Conservation (phyloP, 2,329 filamentous ascomycete genomes). For the Thelonectria discophora region DNA sequence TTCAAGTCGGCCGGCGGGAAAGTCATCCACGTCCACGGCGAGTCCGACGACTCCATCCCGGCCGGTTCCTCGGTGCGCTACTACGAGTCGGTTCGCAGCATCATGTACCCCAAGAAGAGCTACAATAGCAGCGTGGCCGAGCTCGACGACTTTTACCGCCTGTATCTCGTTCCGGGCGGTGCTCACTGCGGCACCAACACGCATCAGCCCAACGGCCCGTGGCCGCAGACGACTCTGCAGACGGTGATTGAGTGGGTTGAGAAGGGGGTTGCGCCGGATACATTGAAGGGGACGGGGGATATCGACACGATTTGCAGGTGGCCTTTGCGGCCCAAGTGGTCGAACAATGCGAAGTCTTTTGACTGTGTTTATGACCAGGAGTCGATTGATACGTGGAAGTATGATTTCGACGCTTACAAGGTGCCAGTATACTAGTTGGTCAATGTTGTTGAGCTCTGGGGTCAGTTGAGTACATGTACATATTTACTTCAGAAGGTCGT, state of each 20-base stretch:
- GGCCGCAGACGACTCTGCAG: constrained; percentile 55
- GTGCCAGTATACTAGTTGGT: constrained; percentile 18
- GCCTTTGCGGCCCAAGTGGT: constrained; percentile 53
- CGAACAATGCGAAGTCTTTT: constrained; percentile 3
- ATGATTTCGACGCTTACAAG: constrained; percentile 32
- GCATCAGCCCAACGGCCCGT: constrained; percentile 51
- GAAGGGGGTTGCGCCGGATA: constrained; percentile 54
- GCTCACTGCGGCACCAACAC: constrained; percentile 57
- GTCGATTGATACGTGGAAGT: constrained; percentile 19
- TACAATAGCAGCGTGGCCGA: constrained; percentile 51
- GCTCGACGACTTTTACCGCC: constrained; percentile 57
- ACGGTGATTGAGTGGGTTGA: constrained; percentile 63
- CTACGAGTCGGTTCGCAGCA: constrained; percentile 58
- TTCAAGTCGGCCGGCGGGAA: constrained; percentile 62
- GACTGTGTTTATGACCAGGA: constrained; percentile 19
- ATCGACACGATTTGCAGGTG: constrained; percentile 53
- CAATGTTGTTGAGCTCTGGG: neutral
- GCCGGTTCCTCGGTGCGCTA: constrained; percentile 63
- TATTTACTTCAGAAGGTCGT: too few relatives aligned
- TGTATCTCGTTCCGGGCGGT: constrained; percentile 57
- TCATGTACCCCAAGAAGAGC: constrained; percentile 56
- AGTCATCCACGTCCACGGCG: constrained; percentile 65
- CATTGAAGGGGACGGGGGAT: constrained; percentile 53
- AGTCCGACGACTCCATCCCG: constrained; percentile 61
- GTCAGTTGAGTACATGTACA: too few relatives aligned